Conservation (phyloP, 2,329 filamentous ascomycete genomes). For the Cercospora citrullina region DNA sequence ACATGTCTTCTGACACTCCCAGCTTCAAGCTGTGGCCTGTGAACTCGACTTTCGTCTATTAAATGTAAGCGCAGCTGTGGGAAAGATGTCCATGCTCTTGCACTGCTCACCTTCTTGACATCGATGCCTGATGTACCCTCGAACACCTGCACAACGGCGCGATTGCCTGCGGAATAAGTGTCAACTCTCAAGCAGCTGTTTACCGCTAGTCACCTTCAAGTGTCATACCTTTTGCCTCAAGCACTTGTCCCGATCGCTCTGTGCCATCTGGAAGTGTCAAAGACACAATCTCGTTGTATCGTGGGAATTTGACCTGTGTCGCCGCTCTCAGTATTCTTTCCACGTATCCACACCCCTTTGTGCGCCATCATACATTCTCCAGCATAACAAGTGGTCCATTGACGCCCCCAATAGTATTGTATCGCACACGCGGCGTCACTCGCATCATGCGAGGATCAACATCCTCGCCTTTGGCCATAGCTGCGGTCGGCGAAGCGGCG, state of each 20-base stretch:
- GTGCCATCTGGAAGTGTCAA: conserved; percentile 94
- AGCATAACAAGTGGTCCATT: conserved; percentile 97
- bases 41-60: conserved; percentile 92
- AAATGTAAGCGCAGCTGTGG: conserved; percentile 8
- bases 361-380: conserved; percentile 71
- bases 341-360: background rate
- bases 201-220: background rate
- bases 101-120: conserved; percentile 76
- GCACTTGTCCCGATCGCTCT: conserved; percentile 88
- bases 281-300: conserved; percentile 97
- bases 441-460: conserved; percentile 54
- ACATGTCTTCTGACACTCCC: conserved; percentile 98
- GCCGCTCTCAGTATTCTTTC: conserved; percentile 18
- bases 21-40: conserved; percentile 96
- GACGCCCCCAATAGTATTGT: conserved; percentile 98
- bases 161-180: conserved; percentile 63
- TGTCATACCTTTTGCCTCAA: conserved; percentile 86
- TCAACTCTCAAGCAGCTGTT: conserved; percentile 13
- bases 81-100: background rate
- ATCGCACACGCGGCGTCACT: conserved; percentile 74
- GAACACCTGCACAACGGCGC: conserved; percentile 97
- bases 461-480: conserved; percentile 37
- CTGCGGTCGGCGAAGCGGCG: conserved; percentile 18
- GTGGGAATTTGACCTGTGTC: conserved; percentile 87
- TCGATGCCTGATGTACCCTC: conserved; percentile 96